phyloP scores from a whole-genome alignment of 2,329 filamentous ascomycete genomes.

The Arthrobotrys pseudoclavata region DNA sequence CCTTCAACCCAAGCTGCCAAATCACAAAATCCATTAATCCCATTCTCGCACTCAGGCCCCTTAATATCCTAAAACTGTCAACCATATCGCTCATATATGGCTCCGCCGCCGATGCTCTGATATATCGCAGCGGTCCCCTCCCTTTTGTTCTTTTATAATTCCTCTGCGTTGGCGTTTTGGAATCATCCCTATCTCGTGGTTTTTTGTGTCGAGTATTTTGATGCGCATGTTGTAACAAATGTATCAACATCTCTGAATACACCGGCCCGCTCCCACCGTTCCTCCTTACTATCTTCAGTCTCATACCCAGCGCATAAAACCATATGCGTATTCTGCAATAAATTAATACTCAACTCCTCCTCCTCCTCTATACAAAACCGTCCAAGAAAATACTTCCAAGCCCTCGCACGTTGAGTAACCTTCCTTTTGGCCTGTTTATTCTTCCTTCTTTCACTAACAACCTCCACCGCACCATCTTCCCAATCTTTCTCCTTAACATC shows the following conservation, averaged over 20 bases:
- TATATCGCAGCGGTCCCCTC: background rate
- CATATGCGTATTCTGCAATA: background rate
- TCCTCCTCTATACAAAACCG: background rate
- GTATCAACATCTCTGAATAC: background rate
- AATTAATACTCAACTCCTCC: background rate
- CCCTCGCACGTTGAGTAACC: conserved; percentile 1
- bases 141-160: conserved; percentile 1
- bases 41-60: background rate
- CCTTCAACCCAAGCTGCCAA: conserved; percentile 6
- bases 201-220: background rate
- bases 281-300: background rate
- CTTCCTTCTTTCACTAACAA: background rate
- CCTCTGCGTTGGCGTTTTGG: background rate
- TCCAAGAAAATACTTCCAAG: conserved; percentile 12
- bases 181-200: background rate
- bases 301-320: conserved; percentile 8
- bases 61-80: background rate
- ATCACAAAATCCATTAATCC: background rate
- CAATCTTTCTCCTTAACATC: background rate
- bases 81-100: background rate
- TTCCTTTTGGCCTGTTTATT: conserved; percentile 6
- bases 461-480: background rate
- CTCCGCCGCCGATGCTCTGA: conserved; percentile 2
- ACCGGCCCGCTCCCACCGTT: conserved; percentile 6
- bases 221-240: background rate